Base-by-base conservation (phyloP, 345 rosid species). In the Pistacia atlantica region DNA sequence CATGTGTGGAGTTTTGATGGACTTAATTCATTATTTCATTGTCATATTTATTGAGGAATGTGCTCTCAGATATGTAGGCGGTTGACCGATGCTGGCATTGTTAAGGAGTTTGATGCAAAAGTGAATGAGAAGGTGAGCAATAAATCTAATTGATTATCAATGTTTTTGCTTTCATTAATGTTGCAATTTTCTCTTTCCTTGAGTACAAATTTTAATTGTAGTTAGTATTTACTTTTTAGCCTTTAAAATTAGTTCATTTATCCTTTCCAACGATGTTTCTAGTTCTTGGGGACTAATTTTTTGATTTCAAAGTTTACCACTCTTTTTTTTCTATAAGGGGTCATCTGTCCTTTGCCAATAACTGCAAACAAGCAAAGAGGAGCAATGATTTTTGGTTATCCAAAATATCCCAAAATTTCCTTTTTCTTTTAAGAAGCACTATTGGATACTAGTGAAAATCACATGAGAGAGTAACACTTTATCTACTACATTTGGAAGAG, bases 41-140 rank as follows among this genome's bases (percentile, higher is more conserved):
- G 49, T 67, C 68, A 74, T 70, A 68, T 73, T 65, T 77, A 69
- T 33, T 84, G 62, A 77, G 60, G 65, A 46, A 65, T 56, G 67
- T 79, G 73, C 70, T 75, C 57, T 65, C 87, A 96, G 97, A 83
- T 93, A 79, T 88, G 85, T 82, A 80, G 77, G 74, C 91, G 97
- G 74, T 88, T 96, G 89, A 92, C 84, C 84, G 95, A 93, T 81
- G 91, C 92, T 67, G 83, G 82, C 69, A 65, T 90, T 3, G 94
- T 88, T 67, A 93, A 89, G 81, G 95, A 91, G 84, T 90, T 92
- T 80, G 90, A 86, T 56, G 94, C 95, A 73, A 82, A 84, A 79
- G 93, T 93, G 83, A 86, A 93, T 81, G 88, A 81, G 75, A 96
- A 89, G 97, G 97, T 92, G 65, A 80, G 74, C 8, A 37, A 62